Evolutionary conservation across 768 basidiomycete genomes (phyloP).

Genomic region (Coprinopsis sp.): DNA sequence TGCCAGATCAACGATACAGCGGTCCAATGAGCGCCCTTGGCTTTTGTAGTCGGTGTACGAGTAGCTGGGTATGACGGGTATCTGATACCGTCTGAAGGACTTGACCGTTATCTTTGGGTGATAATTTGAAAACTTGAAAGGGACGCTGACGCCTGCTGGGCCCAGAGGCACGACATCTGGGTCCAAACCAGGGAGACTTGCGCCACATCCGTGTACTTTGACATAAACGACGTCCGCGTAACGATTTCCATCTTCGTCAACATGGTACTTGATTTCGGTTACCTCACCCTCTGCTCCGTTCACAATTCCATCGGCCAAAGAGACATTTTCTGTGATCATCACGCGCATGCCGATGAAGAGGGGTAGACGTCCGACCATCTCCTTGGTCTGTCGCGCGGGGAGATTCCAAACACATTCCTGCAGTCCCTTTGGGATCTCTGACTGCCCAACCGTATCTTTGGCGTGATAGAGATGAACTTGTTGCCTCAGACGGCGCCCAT

Average conservation of each 20-base stretch:
- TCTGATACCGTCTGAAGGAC: conserved; percentile 1
- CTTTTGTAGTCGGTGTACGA: conserved; percentile 1
- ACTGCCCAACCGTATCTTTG: not conserved
- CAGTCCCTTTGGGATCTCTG: not conserved
- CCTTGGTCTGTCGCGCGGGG: conserved; percentile 1
- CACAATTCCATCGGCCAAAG: conserved; percentile 6
- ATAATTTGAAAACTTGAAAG: not conserved
- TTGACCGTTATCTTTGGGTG: not conserved
- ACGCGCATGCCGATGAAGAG: conserved; percentile 16
- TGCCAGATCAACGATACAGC: not conserved
- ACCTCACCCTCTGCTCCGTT: not conserved
- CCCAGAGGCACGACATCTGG: not conserved
- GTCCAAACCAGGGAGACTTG: not conserved
- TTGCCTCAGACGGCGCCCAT: not conserved
- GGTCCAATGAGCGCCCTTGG: not conserved
- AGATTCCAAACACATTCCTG: conserved; percentile 6
- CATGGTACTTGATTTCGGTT: not conserved
- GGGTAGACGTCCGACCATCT: conserved; percentile 13
- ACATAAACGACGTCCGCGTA: conserved; percentile 1
- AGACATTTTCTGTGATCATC: conserved; percentile 19
- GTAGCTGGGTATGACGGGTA: not conserved
- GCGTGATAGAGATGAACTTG: conserved; percentile 4
- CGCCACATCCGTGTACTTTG: not conserved
- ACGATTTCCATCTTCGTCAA: not conserved
- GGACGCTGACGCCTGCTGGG: not conserved